A percentile compares a stretch with the other conserved stretches of the same genome.
phyloP scores from a whole-genome alignment of 2,329 filamentous ascomycete species.

The Arthrobotrys entomopaga region DNA sequence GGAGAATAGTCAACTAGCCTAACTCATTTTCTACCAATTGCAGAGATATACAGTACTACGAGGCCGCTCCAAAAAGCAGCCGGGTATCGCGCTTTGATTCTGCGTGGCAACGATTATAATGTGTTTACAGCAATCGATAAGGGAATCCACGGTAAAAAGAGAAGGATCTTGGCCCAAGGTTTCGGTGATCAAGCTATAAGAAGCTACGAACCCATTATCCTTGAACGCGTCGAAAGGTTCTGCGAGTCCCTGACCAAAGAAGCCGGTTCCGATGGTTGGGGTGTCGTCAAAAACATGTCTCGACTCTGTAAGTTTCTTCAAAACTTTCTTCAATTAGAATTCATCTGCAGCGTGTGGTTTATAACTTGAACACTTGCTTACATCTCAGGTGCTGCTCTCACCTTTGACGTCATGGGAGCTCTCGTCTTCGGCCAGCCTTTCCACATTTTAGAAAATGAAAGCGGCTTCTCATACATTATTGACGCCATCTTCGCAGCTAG shows the following conservation, averaged over 20 bases:
- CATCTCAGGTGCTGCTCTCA: constrained; percentile 56
- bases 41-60: constrained; percentile 63
- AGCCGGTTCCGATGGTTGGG: constrained; percentile 67
- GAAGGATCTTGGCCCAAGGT: constrained; percentile 76
- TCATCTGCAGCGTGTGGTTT: constrained; percentile 52
- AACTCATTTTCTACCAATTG: constrained; percentile 49
- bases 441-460: constrained; percentile 65
- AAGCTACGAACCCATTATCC: constrained; percentile 74
- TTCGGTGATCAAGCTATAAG: constrained; percentile 75
- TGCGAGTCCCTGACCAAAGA: constrained; percentile 69
- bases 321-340: not conserved
- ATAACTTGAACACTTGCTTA: constrained; percentile 53
- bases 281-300: constrained; percentile 70
- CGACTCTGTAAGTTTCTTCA: constrained; percentile 59
- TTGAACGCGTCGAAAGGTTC: constrained; percentile 74
- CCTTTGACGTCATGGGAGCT: constrained; percentile 67
- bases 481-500: constrained; percentile 39
- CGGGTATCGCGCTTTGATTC: constrained; percentile 31
- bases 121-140: constrained; percentile 79
- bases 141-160: constrained; percentile 74
- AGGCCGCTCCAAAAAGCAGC: constrained; percentile 60
- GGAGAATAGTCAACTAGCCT: constrained; percentile 12
- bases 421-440: constrained; percentile 67
- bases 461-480: constrained; percentile 68
- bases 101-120: constrained; percentile 66